phyloP scores from a whole-genome alignment of 2,329 filamentous ascomycete species.

The Arthrobotrys iridis region DNA sequence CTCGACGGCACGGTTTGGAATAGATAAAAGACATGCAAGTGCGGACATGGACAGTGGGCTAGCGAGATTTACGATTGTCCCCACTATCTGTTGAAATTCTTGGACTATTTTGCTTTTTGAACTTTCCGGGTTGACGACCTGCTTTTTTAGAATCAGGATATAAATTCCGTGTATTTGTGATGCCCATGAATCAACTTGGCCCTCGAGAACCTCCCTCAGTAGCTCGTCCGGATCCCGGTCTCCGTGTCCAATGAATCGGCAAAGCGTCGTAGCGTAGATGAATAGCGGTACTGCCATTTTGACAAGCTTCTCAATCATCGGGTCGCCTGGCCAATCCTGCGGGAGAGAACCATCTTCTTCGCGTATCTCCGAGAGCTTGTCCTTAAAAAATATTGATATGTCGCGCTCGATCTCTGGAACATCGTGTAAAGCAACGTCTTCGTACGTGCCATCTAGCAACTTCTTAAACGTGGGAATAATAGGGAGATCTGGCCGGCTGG shows the following conservation, averaged over 20 bases:
- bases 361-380: slow-evolving; percentile 51
- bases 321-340: slow-evolving; percentile 55
- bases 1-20: neutral
- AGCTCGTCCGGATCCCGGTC: slow-evolving; percentile 18
- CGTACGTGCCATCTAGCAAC: slow-evolving; percentile 40
- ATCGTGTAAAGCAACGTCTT: slow-evolving; percentile 38
- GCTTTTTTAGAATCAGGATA: slow-evolving; percentile 15
- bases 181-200: neutral
- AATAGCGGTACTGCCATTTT: slow-evolving; percentile 56
- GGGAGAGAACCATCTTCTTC: slow-evolving; percentile 25
- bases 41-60: neutral
- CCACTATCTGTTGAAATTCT: slow-evolving; percentile 17
- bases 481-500: slow-evolving; percentile 56
- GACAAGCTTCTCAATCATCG: slow-evolving; percentile 52
- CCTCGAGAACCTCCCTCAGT: slow-evolving; percentile 8
- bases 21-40: neutral
- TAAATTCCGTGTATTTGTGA: slow-evolving; percentile 20
- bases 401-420: slow-evolving; percentile 57
- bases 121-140: no score
- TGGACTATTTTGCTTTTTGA: slow-evolving; percentile 27
- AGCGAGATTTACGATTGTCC: neutral
- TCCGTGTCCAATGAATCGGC: slow-evolving; percentile 57
- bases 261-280: slow-evolving; percentile 58
- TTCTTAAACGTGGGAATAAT: slow-evolving; percentile 54
- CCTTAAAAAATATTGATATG: slow-evolving; percentile 56